Evolutionary conservation across 1,284 basidiomycete genomes (phyloP).

Genomic region (Apiotrichum sp.): DNA sequence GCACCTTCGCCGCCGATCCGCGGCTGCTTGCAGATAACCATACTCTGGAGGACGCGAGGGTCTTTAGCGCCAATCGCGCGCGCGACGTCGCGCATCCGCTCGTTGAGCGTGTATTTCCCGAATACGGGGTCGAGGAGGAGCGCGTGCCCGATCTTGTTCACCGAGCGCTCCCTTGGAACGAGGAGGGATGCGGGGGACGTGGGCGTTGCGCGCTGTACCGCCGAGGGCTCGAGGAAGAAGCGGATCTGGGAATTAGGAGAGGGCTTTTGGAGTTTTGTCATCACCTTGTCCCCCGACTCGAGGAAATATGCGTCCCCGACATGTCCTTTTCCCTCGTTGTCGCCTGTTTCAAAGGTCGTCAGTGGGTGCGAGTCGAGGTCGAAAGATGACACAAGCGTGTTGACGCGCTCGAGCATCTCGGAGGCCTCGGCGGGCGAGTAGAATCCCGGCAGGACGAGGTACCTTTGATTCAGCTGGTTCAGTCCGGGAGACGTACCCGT

Average conservation of each 20-base stretch:
- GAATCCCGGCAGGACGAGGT: slow-evolving; percentile 71
- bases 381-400: slow-evolving; percentile 69
- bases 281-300: slow-evolving; percentile 82
- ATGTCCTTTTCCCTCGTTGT: slow-evolving; percentile 57
- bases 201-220: slow-evolving; percentile 26
- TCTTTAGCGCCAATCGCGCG: slow-evolving; percentile 54
- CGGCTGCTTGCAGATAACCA: slow-evolving; percentile 89
- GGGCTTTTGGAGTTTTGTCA: too few relatives aligned
- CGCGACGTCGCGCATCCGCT: slow-evolving; percentile 57
- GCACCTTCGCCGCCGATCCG: slow-evolving; percentile 68
- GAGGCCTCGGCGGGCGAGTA: slow-evolving; percentile 56
- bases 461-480: slow-evolving; percentile 47
- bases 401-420: slow-evolving; percentile 63
- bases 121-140: slow-evolving; percentile 77
- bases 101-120: slow-evolving; percentile 59
- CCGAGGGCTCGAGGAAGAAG: slow-evolving; percentile 44
- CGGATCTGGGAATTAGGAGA: slow-evolving; percentile 24
- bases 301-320: slow-evolving; percentile 84
- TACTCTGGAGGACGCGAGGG: slow-evolving; percentile 84
- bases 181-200: slow-evolving; percentile 54
- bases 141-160: slow-evolving; percentile 55
- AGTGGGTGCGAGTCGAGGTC: slow-evolving; percentile 70
- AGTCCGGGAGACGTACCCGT: slow-evolving; percentile 22
- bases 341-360: slow-evolving; percentile 78
- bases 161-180: slow-evolving; percentile 61